Conservation (phyloP, 768 basidiomycete genomes). For the Tricholoma flavovirens region DNA sequence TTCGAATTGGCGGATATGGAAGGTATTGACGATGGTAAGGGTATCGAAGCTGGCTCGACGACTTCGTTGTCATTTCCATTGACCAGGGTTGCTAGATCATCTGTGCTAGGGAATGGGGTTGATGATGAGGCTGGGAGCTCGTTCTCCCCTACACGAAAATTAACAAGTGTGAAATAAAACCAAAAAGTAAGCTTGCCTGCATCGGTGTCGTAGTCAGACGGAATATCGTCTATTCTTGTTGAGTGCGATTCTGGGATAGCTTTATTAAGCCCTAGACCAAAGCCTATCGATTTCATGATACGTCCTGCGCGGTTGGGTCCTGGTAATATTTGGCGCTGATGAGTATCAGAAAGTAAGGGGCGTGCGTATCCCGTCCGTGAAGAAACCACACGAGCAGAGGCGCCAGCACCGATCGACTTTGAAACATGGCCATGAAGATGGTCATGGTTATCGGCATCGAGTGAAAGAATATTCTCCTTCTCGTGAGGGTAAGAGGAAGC, state of each 20-base stretch:
- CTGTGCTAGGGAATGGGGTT: constrained; percentile 18
- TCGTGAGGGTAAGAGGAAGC: constrained; percentile 33
- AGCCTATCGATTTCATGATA: constrained; percentile 33
- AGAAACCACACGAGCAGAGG: constrained; percentile 11
- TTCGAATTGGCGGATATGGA: constrained; percentile 15
- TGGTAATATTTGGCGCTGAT: constrained; percentile 37
- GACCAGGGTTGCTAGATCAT: constrained; percentile 8
- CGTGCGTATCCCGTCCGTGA: constrained; percentile 19
- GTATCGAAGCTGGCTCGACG: constrained; percentile 22
- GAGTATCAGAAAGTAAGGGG: constrained; percentile 19
- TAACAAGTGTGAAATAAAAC: constrained; percentile 1
- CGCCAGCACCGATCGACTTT: constrained; percentile 15
- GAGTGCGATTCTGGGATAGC: constrained; percentile 26
- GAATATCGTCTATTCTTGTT: constrained; percentile 28
- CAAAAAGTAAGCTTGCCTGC: constrained; percentile 22
- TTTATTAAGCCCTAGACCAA: constrained; percentile 13
- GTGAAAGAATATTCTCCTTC: constrained; percentile 39
- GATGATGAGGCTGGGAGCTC: constrained; percentile 10
- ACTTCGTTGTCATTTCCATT: constrained; percentile 28
- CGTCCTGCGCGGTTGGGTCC: constrained; percentile 44
- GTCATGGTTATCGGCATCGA: constrained; percentile 24
- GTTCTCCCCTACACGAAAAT: constrained; percentile 12
- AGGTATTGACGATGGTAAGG: constrained; percentile 21
- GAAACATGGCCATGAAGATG: constrained; percentile 20
- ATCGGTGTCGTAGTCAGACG: constrained; percentile 32